Evolutionary conservation across 805 yeast genomes (phyloP), one percentile per base, ranked within the genome.

Genomic region (Zygosaccharomyces bailii): DNA sequence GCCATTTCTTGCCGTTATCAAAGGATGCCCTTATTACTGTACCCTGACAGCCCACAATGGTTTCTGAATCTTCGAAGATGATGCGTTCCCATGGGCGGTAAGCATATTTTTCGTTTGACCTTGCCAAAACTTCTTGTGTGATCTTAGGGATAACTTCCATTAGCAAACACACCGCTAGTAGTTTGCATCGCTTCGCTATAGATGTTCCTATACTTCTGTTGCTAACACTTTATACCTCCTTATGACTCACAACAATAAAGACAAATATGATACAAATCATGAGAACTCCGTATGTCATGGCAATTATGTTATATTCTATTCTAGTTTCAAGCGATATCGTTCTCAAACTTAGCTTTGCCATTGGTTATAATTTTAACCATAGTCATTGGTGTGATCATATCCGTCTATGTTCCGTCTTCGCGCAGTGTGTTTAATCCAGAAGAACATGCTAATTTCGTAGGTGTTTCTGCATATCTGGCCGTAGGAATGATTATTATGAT

Each of bases 401-500:
- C 76, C 1, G 75, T 69, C 7, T 72, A 69, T 46, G 70, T 57
- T 10, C 75, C 75, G 4, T 44, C 56, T 7, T 53, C 69, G 14
- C 59, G 73, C 50, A 43, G 50, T 14, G 69, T 67, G 4, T 71
- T 73, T 49, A 54, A 68, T 34, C 65, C 48, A 9, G 20, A 25
- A n/a, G 19, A 21, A 5, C 43, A 67, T 13, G 63, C 64, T 4
- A 45, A 60, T 37, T 51, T 72, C 17, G 64, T 67, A n/a, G 67
- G 65, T n/a, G 76, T 73, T 4, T 66, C 74, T 13, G 56, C 70
- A 27, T 77, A 78, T 2, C 48, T 72, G n/a, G 70, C 79, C 2
- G 58, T 75, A 7, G 82, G 82, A 1, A 55, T 77, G 46, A 65
- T 77, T n/a, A 66, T 74, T 14, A 77, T 78, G 81, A 76, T 77